Evolutionary conservation across 2,329 filamentous ascomycete species (phyloP), one percentile per base, ranked within the genome.

Genomic region (Cladophialophora carrionii): DNA sequence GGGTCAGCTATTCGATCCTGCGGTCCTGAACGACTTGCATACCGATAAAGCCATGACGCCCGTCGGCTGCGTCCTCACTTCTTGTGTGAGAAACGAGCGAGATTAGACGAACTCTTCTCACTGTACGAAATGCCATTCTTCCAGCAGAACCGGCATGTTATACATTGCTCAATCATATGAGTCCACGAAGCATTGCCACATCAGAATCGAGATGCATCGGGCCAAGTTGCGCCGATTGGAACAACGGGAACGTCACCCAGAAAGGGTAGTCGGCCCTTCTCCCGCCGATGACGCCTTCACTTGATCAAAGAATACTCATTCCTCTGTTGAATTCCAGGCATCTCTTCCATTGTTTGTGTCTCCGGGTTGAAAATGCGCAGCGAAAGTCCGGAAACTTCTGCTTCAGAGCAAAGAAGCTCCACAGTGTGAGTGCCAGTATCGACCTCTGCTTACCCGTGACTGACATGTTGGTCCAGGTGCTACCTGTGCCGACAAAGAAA

Each of bases 401-500:
- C 54, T n/a, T 62, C 61, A 3, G 66, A 68, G 10, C 57, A 59
- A 10, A 59, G 29, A 57, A 68, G 66, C 56, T 58, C 63, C 49
- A 68, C 66, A 52, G 66, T 68, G 63, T 68, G 43, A 64, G 57
- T 54, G 24, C 12, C 26, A 31, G 7, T 2, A 1, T 32, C 52
- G 24, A 14, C 52, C 52, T 1, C 8, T 6, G 3, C 29, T 17
- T 29, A 34, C 52, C 3, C 17, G 8, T 20, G 26, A 59, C 51
- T 62, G 57, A 57, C 20, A 2, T 26, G 4, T 12, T 29, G 5
- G 24, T 31, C 37, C 5, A 69, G 64, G 10, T 73, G 72, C 64
- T 61, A 62, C n/a, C 58, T 72, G 14, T 73, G 71, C 53, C 69
- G 73, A 26, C 72, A 73, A 68, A 64, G 73, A 12, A 74, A 74